Base-by-base conservation (phyloP, 2,329 filamentous ascomycete genomes). In the Penicillium glabrum region DNA sequence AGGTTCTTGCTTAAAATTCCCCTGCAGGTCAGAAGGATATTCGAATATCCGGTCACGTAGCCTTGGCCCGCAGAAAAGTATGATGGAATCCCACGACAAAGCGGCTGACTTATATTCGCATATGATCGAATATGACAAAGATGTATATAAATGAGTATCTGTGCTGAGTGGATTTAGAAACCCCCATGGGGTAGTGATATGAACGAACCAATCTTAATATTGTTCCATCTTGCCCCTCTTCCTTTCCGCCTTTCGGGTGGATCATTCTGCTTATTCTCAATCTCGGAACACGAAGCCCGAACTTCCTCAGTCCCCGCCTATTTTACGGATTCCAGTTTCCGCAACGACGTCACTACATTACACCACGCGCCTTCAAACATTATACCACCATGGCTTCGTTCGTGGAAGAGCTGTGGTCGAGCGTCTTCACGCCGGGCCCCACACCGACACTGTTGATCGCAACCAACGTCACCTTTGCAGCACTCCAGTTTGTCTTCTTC, bases 361-460 rank as follows among this genome's bases (percentile, higher is more conserved):
- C 46, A 33, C 23, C 47, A 51, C 43, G 39, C 58, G 46, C 51
- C 46, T 33, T 31, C 45, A 26, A 57, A 46, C 56, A 63, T 51
- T 11, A 9, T 35, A 41, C 21, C 43, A 53, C 14, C 61, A 80
- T 80, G 77, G 72, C 72, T 41, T 77, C 73, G 65, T 88, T 88
- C 75, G 69, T 96, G 61, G 82, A 86, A 70, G 86, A 93, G 65
- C 88, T 97, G 59, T 96, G 91, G 89, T 85, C 89, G 72, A 96
- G 91, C 70, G 87, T 98, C 81, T 97, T 98, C 83, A 95, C 89
- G 5, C 90, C 93, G 1, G 95, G 95, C 56, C 86, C 93, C 46
- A 97, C 93, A 1, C 91, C 91, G 14, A 90, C 90, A 47, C 86
- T 99, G 62, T 83, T 98, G 55, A 79, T 93, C 70, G 95, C 95